Conservation (phyloP, 352 stramenopile species). For the Phytophthora idaei region DNA sequence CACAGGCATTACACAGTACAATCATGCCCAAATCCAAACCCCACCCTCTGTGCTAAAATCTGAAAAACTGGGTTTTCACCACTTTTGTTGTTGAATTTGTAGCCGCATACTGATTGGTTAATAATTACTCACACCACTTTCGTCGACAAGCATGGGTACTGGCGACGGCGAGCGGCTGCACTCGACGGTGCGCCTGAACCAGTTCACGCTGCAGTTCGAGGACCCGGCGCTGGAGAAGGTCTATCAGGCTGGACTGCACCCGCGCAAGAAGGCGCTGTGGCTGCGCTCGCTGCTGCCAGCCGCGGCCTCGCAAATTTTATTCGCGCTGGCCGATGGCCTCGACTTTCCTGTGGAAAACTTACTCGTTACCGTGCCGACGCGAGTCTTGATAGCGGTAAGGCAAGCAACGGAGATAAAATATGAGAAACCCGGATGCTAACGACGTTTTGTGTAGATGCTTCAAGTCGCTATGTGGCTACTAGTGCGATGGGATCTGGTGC, state of each 20-base stretch:
- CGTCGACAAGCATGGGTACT: neutral
- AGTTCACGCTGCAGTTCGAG: slow-evolving; percentile 84
- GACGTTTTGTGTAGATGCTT: slow-evolving; percentile 46
- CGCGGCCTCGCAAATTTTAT: slow-evolving; percentile 74
- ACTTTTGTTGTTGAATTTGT: neutral
- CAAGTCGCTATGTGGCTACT: slow-evolving; percentile 80
- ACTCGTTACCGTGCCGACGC: slow-evolving; percentile 72
- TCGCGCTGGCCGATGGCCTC: slow-evolving; percentile 72
- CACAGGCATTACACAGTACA: too few relatives aligned
- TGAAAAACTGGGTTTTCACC: neutral
- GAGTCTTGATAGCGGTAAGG: slow-evolving; percentile 64
- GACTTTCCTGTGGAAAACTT: slow-evolving; percentile 71
- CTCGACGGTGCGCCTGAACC: slow-evolving; percentile 83
- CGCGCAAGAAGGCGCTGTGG: slow-evolving; percentile 85
- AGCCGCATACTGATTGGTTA: neutral
- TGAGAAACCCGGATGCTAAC: slow-evolving; percentile 1
- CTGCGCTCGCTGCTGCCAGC: slow-evolving; percentile 79
- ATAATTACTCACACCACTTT: neutral
- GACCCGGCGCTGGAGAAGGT: slow-evolving; percentile 63
- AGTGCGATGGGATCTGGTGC: slow-evolving; percentile 74
- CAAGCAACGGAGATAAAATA: slow-evolving; percentile 8
- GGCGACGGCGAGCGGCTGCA: slow-evolving; percentile 42
- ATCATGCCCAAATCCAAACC: too few relatives aligned
- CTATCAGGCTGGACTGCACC: slow-evolving; percentile 70
- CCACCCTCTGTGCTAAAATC: neutral